phyloP scores from a whole-genome alignment of 805 yeast species.

The Candida mattraensis region DNA sequence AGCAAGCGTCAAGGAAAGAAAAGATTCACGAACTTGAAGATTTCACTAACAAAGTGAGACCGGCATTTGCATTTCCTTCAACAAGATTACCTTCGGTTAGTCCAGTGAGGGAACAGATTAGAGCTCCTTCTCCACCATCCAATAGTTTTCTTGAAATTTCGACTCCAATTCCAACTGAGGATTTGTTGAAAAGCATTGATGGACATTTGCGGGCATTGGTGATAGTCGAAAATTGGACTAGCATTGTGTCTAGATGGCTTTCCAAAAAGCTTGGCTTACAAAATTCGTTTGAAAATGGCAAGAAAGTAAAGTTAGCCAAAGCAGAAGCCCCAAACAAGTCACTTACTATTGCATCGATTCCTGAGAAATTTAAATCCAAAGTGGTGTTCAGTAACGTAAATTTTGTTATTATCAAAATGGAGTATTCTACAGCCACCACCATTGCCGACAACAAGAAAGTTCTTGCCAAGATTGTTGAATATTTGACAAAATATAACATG shows the following conservation, averaged over 20 bases:
- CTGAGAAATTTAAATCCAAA: constrained; percentile 38
- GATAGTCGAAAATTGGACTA: constrained; percentile 49
- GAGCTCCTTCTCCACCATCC: background rate
- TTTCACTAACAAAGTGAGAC: constrained; percentile 29
- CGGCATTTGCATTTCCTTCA: constrained; percentile 14
- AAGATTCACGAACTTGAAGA: constrained; percentile 38
- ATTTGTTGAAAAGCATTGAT: background rate
- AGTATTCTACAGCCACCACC: constrained; percentile 33
- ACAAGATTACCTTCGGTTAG: too few species aligned
- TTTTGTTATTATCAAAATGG: constrained; percentile 53
- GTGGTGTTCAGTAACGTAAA: constrained; percentile 41
- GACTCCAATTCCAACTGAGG: constrained; percentile 2
- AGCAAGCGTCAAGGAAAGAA: constrained; percentile 35
- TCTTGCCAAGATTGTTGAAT: constrained; percentile 21
- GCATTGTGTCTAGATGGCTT: constrained; percentile 13
- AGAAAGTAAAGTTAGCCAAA: constrained; percentile 8
- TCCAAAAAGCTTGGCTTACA: constrained; percentile 25
- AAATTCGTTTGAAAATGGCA: constrained; percentile 28
- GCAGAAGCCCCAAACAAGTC: constrained; percentile 6
- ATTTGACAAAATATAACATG: constrained; percentile 16
- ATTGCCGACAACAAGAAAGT: constrained; percentile 19
- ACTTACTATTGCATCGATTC: constrained; percentile 42
- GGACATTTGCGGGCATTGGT: constrained; percentile 32
- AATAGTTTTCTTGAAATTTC: constrained; percentile 3
- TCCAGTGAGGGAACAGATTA: background rate